A percentile compares a stretch with the other conserved stretches of the same genome.
phyloP scores from a whole-genome alignment of 106 monocot genomes.

The Amphibolis antarctica region DNA sequence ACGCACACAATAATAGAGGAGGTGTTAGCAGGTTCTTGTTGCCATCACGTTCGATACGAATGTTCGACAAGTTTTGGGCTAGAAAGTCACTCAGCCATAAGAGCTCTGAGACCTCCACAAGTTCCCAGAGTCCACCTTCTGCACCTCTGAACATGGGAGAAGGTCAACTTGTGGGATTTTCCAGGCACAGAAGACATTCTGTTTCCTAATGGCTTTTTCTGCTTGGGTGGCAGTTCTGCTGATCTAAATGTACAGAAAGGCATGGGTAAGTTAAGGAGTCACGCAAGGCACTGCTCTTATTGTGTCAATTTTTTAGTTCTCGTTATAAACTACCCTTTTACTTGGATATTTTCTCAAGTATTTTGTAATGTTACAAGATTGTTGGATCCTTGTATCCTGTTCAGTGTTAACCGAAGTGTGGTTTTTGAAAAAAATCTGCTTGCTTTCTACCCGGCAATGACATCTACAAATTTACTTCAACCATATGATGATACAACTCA shows the following conservation, averaged over 20 bases:
- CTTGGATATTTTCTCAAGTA: too few relatives aligned
- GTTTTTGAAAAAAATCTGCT: too few relatives aligned
- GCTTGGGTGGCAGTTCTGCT: neutral
- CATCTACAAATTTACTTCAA: too few relatives aligned
- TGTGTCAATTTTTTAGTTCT: too few relatives aligned
- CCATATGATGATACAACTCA: too few relatives aligned
- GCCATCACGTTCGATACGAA: slow-evolving; percentile 56
- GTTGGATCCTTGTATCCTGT: too few relatives aligned
- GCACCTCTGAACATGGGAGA: slow-evolving; percentile 29
- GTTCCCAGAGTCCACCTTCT: slow-evolving; percentile 72
- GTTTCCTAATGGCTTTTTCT: slow-evolving; percentile 29
- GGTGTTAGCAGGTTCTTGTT: slow-evolving; percentile 12
- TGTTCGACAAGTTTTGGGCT: slow-evolving; percentile 65
- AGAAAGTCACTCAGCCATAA: slow-evolving; percentile 33
- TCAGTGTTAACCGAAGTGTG: too few relatives aligned
- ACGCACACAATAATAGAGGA: slow-evolving; percentile 24
- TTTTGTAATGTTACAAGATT: too few relatives aligned
- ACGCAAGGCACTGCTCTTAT: too few relatives aligned
- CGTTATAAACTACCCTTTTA: too few relatives aligned
- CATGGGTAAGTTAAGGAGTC: too few relatives aligned
- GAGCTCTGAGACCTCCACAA: slow-evolving; percentile 69
- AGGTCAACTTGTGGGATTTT: slow-evolving; percentile 37
- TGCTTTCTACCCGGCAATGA: too few relatives aligned
- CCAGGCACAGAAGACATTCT: slow-evolving; percentile 56
- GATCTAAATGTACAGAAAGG: slow-evolving; percentile 9